Conservation (phyloP, 75 land plant species). For the Picea glauca region DNA sequence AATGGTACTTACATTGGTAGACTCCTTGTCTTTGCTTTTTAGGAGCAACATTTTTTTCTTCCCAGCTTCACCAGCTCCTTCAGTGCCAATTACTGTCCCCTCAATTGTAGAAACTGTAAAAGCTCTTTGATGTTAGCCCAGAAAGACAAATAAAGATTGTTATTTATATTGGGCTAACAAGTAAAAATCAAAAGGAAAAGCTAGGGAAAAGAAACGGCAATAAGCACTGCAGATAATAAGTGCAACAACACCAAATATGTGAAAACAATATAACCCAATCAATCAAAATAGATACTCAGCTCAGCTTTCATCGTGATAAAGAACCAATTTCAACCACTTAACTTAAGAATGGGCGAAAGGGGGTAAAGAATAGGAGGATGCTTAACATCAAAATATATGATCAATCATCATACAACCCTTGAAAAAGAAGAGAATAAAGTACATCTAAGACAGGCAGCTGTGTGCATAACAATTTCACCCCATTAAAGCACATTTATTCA, state of each 20-base stretch:
- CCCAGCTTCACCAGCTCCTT: slow-evolving; percentile 34
- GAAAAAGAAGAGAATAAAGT: not conserved
- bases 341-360: not conserved
- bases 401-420: not conserved
- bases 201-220: not conserved
- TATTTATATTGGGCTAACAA: not conserved
- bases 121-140: not conserved
- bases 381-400: not conserved
- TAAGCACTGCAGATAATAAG: not conserved
- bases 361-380: not conserved
- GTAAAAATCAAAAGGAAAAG: not conserved
- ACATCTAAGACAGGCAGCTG: not conserved
- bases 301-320: not conserved
- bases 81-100: slow-evolving; percentile 15
- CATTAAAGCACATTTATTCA: not conserved
- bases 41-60: slow-evolving; percentile 44
- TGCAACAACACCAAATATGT: not conserved
- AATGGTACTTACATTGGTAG: slow-evolving; percentile 26
- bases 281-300: not conserved
- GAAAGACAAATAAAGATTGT: not conserved
- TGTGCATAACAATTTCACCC: not conserved
- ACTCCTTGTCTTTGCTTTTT: slow-evolving; percentile 50
- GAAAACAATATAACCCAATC: too few relatives aligned
- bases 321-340: not conserved
- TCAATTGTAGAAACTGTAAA: not conserved